Conservation (phyloP, 225 moss, liverwort and hornwort species). For the Ulota crispa region DNA sequence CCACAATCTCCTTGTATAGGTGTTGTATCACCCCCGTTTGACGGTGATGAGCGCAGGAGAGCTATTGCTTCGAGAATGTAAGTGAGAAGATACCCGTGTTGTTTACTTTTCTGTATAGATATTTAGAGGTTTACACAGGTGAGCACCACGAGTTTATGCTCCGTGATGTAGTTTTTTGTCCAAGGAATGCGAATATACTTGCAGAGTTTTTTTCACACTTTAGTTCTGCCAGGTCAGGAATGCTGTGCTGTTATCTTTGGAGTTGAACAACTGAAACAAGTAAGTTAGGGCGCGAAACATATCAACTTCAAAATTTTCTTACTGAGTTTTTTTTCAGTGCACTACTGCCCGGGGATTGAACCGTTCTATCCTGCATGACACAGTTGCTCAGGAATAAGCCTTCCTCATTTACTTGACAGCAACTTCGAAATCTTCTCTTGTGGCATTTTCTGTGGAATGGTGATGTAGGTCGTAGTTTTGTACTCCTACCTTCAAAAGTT, state of each 20-base stretch:
- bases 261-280: background rate
- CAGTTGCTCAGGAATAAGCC: background rate
- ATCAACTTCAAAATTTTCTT: background rate
- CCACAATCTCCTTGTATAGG: constrained; percentile 13
- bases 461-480: background rate
- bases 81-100: background rate
- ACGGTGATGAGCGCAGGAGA: background rate
- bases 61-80: background rate
- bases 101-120: background rate
- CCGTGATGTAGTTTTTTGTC: constrained; percentile 3
- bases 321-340: background rate
- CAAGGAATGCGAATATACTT: background rate
- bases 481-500: background rate
- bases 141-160: background rate
- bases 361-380: background rate
- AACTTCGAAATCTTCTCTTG: background rate
- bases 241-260: background rate
- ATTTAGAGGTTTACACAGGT: background rate
- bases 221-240: background rate
- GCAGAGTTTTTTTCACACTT: constrained; percentile 1
- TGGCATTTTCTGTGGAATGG: background rate
- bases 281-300: background rate
- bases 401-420: background rate
- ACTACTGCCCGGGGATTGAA: no score
- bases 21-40: constrained; percentile 6